These are phyloP conservation scores for Hemerocallis citrina DNA, from an alignment of 106 monocot species.

Conservation along the genomic window DNA sequence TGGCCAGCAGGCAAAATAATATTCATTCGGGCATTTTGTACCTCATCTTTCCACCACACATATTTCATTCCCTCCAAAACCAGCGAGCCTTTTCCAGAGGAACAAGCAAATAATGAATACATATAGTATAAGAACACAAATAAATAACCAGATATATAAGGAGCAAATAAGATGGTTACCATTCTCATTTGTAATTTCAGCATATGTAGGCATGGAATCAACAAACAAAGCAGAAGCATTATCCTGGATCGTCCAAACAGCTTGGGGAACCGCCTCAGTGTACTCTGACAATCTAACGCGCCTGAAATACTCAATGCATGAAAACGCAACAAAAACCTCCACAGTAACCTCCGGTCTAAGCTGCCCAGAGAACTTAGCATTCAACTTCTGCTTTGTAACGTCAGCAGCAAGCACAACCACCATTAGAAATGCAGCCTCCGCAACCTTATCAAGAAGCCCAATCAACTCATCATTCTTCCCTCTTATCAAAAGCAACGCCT, in stretches of 20 bases:
- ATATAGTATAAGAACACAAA: slow-evolving; percentile 1
- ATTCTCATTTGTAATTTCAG: slow-evolving; percentile 44
- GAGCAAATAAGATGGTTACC: too few species aligned
- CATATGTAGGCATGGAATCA: slow-evolving; percentile 76
- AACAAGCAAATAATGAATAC: not conserved
- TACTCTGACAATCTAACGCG: slow-evolving; percentile 75
- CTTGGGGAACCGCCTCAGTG: slow-evolving; percentile 68
- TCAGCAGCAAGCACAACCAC: slow-evolving; percentile 84
- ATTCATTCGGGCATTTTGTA: slow-evolving; percentile 81
- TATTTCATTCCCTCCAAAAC: slow-evolving; percentile 38
- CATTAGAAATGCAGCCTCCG: slow-evolving; percentile 90
- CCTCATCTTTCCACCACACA: slow-evolving; percentile 75
- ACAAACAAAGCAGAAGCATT: slow-evolving; percentile 32
- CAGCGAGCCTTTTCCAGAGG: slow-evolving; percentile 11
- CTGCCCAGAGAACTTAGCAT: slow-evolving; percentile 22
- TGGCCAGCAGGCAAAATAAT: slow-evolving; percentile 82
- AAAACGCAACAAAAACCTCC: slow-evolving; percentile 67
- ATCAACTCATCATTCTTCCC: slow-evolving; percentile 30
- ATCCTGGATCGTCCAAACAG: slow-evolving; percentile 65
- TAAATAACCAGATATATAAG: slow-evolving; percentile 1
- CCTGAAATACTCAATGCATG: slow-evolving; percentile 84
- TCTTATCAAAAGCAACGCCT: slow-evolving; percentile 17
- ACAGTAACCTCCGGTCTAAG: slow-evolving; percentile 31
- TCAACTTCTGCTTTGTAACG: slow-evolving; percentile 48
- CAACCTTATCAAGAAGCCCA: slow-evolving; percentile 58